These are phyloP conservation scores for Paralagenidium karlingii DNA, from an alignment of 352 stramenopile species.

Conservation along the genomic window DNA sequence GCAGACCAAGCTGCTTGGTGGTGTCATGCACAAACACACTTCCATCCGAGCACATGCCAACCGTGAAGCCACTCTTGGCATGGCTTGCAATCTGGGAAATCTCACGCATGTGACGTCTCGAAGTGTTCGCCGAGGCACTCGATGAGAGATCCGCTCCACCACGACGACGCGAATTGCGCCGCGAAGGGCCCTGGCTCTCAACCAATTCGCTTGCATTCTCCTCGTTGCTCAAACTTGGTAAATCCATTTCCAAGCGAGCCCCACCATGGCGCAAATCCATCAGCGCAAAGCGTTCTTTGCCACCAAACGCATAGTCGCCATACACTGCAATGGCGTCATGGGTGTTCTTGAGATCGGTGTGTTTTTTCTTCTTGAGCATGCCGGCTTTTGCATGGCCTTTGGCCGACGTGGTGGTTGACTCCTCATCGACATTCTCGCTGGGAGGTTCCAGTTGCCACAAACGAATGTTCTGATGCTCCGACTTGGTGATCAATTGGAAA, in stretches of 20 bases:
- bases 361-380: constrained; percentile 46
- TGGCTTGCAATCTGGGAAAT: constrained; percentile 53
- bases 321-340: constrained; percentile 50
- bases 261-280: constrained; percentile 36
- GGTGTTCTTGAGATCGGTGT: constrained; percentile 62
- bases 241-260: constrained; percentile 50
- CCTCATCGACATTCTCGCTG: constrained; percentile 22
- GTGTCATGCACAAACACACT: constrained; percentile 68
- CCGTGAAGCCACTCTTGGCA: constrained; percentile 42
- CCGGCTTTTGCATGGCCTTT: too few relatives aligned
- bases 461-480: constrained; percentile 72
- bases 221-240: constrained; percentile 52
- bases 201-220: constrained; percentile 7
- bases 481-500: constrained; percentile 68
- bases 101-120: constrained; percentile 37
- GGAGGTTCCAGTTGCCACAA: constrained; percentile 52
- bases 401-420: constrained; percentile 13
- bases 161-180: constrained; percentile 24
- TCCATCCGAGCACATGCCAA: constrained; percentile 75
- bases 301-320: constrained; percentile 62
- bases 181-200: constrained; percentile 15
- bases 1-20: constrained; percentile 29
- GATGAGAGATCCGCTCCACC: constrained; percentile 20
- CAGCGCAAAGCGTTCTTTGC: constrained; percentile 45
- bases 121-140: constrained; percentile 17